Conservation (phyloP, 805 yeast genomes). For the Saccharomycopsis babjevae region DNA sequence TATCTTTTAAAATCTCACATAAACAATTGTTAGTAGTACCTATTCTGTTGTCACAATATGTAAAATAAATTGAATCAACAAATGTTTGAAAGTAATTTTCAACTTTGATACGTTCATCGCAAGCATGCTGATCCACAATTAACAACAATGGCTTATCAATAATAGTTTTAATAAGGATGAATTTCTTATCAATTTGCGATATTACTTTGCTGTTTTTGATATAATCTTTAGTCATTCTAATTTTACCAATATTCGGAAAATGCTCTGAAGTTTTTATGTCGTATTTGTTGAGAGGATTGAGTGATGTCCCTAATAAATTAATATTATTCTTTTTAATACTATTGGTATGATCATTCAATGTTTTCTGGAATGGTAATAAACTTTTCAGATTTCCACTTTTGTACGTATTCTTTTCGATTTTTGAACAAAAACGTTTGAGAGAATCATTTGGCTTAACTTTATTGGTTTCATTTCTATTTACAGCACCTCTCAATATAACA, state of each 20-base stretch:
- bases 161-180: constrained; percentile 38
- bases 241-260: constrained; percentile 6
- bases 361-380: background rate
- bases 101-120: constrained; percentile 62
- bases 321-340: background rate
- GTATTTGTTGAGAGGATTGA: background rate
- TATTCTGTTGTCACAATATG: background rate
- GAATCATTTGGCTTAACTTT: too few relatives aligned
- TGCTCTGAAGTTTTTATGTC: constrained; percentile 6
- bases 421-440: too few relatives aligned
- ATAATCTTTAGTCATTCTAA: constrained; percentile 20
- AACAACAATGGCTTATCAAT: constrained; percentile 23
- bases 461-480: too few relatives aligned
- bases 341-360: background rate
- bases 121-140: constrained; percentile 74
- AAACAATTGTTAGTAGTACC: background rate
- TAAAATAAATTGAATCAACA: constrained; percentile 18
- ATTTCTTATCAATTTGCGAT: constrained; percentile 54
- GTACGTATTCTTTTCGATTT: too few relatives aligned
- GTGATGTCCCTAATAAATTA: background rate
- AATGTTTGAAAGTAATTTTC: constrained; percentile 39
- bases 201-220: constrained; percentile 28
- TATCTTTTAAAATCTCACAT: background rate
- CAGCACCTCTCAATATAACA: too few relatives aligned
- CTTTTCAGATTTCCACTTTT: background rate